Evolutionary conservation across 75 land plant species (phyloP).

Genomic region (Pinus taeda): DNA sequence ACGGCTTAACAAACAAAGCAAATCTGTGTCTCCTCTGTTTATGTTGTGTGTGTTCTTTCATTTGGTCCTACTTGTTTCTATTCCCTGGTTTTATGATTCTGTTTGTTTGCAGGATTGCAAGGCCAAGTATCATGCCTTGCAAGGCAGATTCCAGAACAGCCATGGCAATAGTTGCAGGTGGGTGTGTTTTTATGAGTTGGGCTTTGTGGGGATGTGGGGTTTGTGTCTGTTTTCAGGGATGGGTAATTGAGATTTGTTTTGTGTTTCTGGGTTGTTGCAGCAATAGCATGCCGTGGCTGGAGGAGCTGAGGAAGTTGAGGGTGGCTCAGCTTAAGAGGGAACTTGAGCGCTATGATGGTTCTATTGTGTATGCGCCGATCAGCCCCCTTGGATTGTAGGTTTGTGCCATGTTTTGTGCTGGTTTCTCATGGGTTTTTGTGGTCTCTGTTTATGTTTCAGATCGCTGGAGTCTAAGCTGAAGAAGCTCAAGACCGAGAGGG

Average conservation of each 20-base stretch:
- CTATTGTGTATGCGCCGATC: slow-evolving; percentile 48
- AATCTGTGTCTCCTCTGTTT: neutral
- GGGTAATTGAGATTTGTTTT: neutral
- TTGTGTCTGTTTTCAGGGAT: neutral
- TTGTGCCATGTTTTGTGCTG: neutral
- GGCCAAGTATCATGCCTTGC: slow-evolving; percentile 12
- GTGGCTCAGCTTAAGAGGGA: slow-evolving; percentile 62
- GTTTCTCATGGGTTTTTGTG: slow-evolving; percentile 10
- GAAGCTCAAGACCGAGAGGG: slow-evolving; percentile 52
- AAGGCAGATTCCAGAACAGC: neutral
- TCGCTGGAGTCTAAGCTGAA: slow-evolving; percentile 56
- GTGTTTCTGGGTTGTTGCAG: neutral
- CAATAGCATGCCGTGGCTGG: slow-evolving; percentile 36
- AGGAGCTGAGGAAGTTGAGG: slow-evolving; percentile 55
- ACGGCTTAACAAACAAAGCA: too few species aligned
- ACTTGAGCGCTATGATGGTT: slow-evolving; percentile 53
- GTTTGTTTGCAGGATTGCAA: slow-evolving; percentile 23
- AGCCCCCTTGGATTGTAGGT: neutral
- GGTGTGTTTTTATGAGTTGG: neutral
- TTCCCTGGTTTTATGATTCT: neutral
- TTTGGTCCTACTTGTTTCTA: neutral
- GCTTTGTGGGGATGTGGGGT: neutral
- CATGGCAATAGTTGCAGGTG: neutral
- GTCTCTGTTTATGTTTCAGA: slow-evolving; percentile 22
- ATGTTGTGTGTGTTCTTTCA: neutral